Conservation (phyloP, 164 flowering plant species). For the Berberis thunbergii region DNA sequence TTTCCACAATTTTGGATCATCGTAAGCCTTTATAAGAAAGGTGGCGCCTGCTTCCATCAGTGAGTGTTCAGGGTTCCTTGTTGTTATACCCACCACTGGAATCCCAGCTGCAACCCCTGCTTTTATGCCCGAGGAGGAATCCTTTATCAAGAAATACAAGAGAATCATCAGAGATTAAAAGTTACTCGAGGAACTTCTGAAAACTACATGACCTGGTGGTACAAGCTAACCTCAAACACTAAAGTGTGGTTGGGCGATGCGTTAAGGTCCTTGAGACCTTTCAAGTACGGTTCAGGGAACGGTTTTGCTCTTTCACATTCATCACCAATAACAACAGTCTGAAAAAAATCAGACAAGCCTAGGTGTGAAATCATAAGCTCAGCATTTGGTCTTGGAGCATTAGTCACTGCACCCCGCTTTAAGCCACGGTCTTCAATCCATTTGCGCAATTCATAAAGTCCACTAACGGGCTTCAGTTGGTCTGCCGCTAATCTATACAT, state of each 20-base stretch:
- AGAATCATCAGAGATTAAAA: neutral
- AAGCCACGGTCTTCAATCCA: conserved; percentile 86
- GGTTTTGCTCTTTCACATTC: conserved; percentile 91
- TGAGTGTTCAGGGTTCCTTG: conserved; percentile 62
- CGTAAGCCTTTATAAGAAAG: conserved; percentile 61
- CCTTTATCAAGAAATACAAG: conserved; percentile 35
- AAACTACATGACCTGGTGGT: neutral
- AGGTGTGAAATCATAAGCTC: conserved; percentile 66
- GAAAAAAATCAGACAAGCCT: conserved; percentile 66
- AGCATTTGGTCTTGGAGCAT: conserved; percentile 84
- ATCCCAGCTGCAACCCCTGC: conserved; percentile 97
- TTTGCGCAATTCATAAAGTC: conserved; percentile 54
- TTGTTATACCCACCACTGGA: conserved; percentile 73
- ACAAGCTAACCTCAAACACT: conserved; percentile 58
- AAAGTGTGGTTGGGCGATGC: conserved; percentile 70
- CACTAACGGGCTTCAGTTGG: conserved; percentile 53
- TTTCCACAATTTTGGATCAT: conserved; percentile 77
- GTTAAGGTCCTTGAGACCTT: conserved; percentile 58
- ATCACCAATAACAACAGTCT: conserved; percentile 43
- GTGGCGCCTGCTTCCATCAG: conserved; percentile 70
- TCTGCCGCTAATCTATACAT: conserved; percentile 57
- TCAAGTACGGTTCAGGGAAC: conserved; percentile 85
- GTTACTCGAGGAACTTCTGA: neutral
- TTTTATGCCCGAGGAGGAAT: conserved; percentile 80
- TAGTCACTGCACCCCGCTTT: conserved; percentile 92